Percentiles rank a stretch among this genome's conserved stretches.
These are phyloP conservation scores for Ceraceosorus bombacis DNA, from an alignment of 1,284 basidiomycete species.

Conservation along the genomic window DNA sequence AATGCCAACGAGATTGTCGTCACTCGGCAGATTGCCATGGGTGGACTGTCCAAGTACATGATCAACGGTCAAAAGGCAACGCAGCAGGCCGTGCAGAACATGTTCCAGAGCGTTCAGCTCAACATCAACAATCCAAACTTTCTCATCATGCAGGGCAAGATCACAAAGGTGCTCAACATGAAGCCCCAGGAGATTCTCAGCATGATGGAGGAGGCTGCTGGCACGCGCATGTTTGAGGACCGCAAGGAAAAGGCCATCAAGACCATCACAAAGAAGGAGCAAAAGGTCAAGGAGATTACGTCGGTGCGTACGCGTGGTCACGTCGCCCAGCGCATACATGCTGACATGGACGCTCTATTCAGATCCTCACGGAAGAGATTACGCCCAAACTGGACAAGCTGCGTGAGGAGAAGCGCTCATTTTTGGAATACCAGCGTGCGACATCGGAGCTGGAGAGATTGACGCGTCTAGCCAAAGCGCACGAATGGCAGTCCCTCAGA, in stretches of 20 bases:
- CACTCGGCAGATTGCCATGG: constrained; percentile 91
- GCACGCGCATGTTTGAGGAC: constrained; percentile 98
- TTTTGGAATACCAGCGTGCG: constrained; percentile 83
- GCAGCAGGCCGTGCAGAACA: constrained; percentile 77
- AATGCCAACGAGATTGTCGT: constrained; percentile 85
- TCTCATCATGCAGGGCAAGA: constrained; percentile 91
- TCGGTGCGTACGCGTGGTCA: constrained; percentile 17
- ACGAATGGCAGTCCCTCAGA: constrained; percentile 64
- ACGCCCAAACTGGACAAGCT: constrained; percentile 88
- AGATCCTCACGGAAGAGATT: constrained; percentile 72
- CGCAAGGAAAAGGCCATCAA: constrained; percentile 94
- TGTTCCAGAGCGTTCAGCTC: constrained; percentile 95
- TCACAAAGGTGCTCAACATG: constrained; percentile 85
- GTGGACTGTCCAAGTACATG: constrained; percentile 91
- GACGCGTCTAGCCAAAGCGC: constrained; percentile 73
- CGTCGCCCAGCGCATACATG: too few relatives aligned
- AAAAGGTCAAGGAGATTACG: constrained; percentile 79
- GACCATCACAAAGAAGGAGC: constrained; percentile 96
- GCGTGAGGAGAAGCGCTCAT: constrained; percentile 79
- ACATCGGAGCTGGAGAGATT: constrained; percentile 83
- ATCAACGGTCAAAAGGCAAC: constrained; percentile 92
- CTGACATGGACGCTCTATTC: too few relatives aligned
- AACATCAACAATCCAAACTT: constrained; percentile 99
- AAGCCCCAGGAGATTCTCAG: constrained; percentile 93
- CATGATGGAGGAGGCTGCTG: constrained; percentile 98